These are phyloP conservation scores for Chaetomium sp. DNA, from an alignment of 2,329 filamentous ascomycete genomes.

Conservation along the genomic window DNA sequence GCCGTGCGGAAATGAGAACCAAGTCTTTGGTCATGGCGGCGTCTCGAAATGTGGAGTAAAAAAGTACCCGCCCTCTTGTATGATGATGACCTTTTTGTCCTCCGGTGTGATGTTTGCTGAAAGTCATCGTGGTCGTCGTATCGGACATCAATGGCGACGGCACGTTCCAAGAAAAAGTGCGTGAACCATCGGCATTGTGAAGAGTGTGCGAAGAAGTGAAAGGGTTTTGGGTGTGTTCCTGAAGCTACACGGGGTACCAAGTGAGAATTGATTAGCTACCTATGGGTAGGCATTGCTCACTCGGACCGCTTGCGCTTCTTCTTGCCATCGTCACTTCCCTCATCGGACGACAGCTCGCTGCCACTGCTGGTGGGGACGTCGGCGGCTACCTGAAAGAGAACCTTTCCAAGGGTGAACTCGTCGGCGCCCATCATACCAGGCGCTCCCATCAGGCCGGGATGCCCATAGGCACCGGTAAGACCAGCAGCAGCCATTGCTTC, in stretches of 20 bases:
- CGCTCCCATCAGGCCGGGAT: conserved; percentile 37
- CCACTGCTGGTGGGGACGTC: conserved; percentile 59
- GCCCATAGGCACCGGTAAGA: conserved; percentile 29
- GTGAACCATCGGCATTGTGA: conserved; percentile 25
- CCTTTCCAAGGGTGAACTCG: conserved; percentile 62
- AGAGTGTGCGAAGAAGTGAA: conserved; percentile 28
- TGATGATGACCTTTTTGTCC: conserved; percentile 11
- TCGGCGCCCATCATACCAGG: conserved; percentile 46
- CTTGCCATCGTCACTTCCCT: conserved; percentile 48
- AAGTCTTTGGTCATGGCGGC: conserved; percentile 12
- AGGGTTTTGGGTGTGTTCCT: neutral
- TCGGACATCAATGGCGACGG: conserved; percentile 31
- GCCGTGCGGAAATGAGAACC: conserved; percentile 7
- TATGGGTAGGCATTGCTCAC: conserved; percentile 26
- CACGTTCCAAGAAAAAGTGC: conserved; percentile 22
- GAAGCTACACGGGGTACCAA: neutral
- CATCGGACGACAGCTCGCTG: conserved; percentile 53
- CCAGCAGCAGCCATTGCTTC: conserved; percentile 38
- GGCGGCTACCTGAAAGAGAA: conserved; percentile 74
- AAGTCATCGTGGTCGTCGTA: conserved; percentile 38
- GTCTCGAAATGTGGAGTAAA: conserved; percentile 14
- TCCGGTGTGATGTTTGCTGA: conserved; percentile 11
- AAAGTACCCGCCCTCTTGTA: conserved; percentile 8
- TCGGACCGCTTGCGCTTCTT: conserved; percentile 74
- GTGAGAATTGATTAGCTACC: neutral